Base-by-base conservation (phyloP, 495 filamentous ascomycete genomes). In the Penicillium samsonianum region DNA sequence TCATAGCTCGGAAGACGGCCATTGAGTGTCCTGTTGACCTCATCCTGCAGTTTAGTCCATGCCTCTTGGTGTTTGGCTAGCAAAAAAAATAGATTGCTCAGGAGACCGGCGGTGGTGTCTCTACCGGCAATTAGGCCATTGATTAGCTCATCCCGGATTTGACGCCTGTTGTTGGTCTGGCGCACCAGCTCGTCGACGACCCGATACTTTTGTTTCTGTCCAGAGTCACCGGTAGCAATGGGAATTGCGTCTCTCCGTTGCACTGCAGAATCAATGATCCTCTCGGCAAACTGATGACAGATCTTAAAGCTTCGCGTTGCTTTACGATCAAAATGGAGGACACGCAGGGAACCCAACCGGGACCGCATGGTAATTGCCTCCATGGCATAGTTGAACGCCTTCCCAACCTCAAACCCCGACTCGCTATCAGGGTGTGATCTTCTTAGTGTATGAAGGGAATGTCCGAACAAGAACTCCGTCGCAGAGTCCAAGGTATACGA, bases 401-500 rank as follows among this genome's bases (percentile, higher is more conserved):
- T n/a, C n/a, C n/a, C n/a, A n/a, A n/a, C n/a, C n/a, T n/a, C n/a
- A n/a, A n/a, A n/a, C n/a, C n/a, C n/a, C n/a, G n/a, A 25, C 2
- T 42, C 40, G n/a, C 16, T 16, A 19, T 42, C 40, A 42, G n/a
- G n/a, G n/a, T n/a, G n/a, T 42, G 40, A 45, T 45, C 10, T 20
- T 25, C 22, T 12, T 6, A 12, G 20, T 25, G 20, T 12, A 14
- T 12, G 42, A 20, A 23, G 20, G 8, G 47, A 51, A 9, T 58
- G 38, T 3, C 57, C 57, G 17, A 59, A 51, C 1, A 53, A 14
- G 7, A 59, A 53, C 26, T 59, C 57, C 9, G 57, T 53, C 5
- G 57, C 57, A 28, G 40, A 45, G 33, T 59, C 57, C 12, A 59
- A 19, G 23, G 57, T 59, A n/a, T 44, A 26, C 5, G 19, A 35